Conservation (phyloP, 768 basidiomycete species). For the Leccinum barrowsii region DNA sequence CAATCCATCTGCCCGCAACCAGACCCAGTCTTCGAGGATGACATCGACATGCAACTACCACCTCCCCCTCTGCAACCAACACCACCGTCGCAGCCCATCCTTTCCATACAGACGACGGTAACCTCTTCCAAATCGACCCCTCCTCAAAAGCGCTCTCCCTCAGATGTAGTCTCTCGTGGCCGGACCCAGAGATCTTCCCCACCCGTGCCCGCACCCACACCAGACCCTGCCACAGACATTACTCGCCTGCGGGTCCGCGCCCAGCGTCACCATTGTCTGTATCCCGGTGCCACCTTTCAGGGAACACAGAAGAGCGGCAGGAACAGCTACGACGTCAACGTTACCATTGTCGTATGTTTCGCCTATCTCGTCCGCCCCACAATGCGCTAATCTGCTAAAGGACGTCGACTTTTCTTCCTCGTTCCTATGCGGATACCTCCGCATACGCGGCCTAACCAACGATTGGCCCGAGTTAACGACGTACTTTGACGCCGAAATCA, state of each 20-base stretch:
- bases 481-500: conserved; percentile 95
- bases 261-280: conserved; percentile 72
- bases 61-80: not conserved
- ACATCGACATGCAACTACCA: conserved; percentile 33
- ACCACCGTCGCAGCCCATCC: conserved; percentile 7
- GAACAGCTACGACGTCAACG: conserved; percentile 91
- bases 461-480: conserved; percentile 96
- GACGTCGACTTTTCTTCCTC: conserved; percentile 88
- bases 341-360: conserved; percentile 80
- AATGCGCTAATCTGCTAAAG: conserved; percentile 36
- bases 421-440: conserved; percentile 86
- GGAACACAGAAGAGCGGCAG: conserved; percentile 94
- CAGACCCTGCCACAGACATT: conserved; percentile 67
- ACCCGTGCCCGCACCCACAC: conserved; percentile 17
- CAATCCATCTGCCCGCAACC: conserved; percentile 15
- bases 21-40: conserved; percentile 33
- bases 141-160: conserved; percentile 20
- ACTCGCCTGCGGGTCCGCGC: conserved; percentile 72
- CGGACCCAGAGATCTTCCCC: conserved; percentile 5
- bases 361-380: conserved; percentile 2
- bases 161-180: conserved; percentile 5
- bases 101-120: conserved; percentile 16
- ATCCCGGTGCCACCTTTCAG: conserved; percentile 84
- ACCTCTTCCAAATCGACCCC: conserved; percentile 8
- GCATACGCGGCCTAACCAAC: conserved; percentile 88